phyloP scores from a whole-genome alignment of 805 yeast species.

The Tetrapisispora phaffii region DNA sequence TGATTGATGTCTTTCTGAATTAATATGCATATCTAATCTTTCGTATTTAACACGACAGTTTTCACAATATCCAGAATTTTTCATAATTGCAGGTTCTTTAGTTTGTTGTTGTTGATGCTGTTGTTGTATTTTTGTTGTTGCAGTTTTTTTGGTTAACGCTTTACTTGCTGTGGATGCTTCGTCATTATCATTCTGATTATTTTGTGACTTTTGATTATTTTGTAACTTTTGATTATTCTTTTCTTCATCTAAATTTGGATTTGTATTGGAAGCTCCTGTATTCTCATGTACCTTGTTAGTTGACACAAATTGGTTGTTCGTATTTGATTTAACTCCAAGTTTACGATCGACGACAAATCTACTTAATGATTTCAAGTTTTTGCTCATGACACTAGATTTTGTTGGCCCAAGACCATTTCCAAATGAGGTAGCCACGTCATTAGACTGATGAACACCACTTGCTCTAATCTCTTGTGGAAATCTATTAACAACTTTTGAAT shows the following conservation, averaged over 20 bases:
- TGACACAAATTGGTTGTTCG: not conserved
- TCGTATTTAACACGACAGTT: conserved; percentile 82
- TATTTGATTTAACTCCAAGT: conserved; percentile 9
- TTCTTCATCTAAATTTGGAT: conserved; percentile 2
- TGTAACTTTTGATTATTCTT: not conserved
- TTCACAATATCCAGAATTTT: conserved; percentile 75
- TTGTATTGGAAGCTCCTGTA: not conserved
- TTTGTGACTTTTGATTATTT: not conserved
- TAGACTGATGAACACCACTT: conserved; percentile 31
- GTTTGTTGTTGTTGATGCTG: conserved; percentile 4
- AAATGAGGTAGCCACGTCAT: conserved; percentile 28
- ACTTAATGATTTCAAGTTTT: conserved; percentile 23
- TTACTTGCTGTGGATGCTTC: not conserved
- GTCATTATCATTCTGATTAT: not conserved
- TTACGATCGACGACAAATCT: conserved; percentile 26
- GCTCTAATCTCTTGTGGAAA: conserved; percentile 29
- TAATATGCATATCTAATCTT: conserved; percentile 65
- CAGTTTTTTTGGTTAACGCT: too few relatives aligned
- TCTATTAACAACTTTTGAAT: conserved; percentile 15
- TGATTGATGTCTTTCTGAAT: conserved; percentile 57
- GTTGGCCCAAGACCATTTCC: conserved; percentile 30
- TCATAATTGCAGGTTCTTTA: conserved; percentile 1
- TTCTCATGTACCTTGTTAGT: not conserved
- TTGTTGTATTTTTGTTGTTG: conserved; percentile 2
- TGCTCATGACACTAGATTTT: conserved; percentile 26